A percentile compares a stretch with the other conserved stretches of the same genome.
These are phyloP conservation scores for Paramecium pentaurelia DNA, from an alignment of 73 alveolate genomes.

Conservation along the genomic window DNA sequence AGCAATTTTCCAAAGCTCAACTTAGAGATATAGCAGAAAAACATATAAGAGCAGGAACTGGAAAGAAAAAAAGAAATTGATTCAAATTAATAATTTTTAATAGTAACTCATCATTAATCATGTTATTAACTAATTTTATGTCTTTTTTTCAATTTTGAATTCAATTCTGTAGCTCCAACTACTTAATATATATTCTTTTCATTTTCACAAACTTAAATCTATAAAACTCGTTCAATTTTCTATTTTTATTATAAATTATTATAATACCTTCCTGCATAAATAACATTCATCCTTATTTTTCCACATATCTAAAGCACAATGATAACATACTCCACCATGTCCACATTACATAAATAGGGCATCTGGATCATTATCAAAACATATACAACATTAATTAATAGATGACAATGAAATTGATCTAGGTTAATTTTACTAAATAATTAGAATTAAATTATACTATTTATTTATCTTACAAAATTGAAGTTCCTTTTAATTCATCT, in stretches of 20 bases:
- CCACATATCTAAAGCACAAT: conserved; percentile 57
- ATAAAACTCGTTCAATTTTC: not conserved
- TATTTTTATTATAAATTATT: not conserved
- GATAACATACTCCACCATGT: conserved; percentile 59
- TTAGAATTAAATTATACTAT: not conserved
- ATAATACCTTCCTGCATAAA: conserved; percentile 39
- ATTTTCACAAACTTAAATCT: not conserved
- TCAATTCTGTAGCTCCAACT: not conserved
- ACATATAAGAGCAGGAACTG: not conserved
- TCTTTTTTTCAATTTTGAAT: not conserved
- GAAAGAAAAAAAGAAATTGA: not conserved
- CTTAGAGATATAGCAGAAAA: not conserved
- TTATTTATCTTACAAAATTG: not conserved
- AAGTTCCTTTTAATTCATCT: not conserved
- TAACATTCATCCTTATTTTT: conserved; percentile 37
- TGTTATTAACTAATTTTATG: not conserved
- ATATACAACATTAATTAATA: not conserved
- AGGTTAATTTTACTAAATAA: not conserved
- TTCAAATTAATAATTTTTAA: not conserved
- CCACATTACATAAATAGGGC: conserved; percentile 60
- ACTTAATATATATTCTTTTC: not conserved
- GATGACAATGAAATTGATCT: not conserved
- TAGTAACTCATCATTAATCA: not conserved
- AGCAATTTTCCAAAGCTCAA: not conserved
- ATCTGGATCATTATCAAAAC: conserved; percentile 51